A percentile compares a stretch with the other conserved stretches of the same genome.
Evolutionary conservation across 768 basidiomycete species (phyloP).

Genomic region (Paxillus ammoniavirescens): DNA sequence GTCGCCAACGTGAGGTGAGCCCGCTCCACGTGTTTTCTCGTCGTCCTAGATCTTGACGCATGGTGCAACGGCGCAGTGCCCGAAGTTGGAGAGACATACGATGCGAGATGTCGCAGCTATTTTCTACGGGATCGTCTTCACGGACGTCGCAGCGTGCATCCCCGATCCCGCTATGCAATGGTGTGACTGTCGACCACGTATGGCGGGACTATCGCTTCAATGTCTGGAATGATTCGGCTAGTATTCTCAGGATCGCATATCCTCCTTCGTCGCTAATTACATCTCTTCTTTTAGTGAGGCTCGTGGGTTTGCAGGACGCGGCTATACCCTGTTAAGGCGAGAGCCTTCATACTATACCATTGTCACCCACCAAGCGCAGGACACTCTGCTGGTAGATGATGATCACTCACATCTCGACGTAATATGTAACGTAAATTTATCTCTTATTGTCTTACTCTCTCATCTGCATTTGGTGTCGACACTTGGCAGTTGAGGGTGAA

Average conservation of each 20-base stretch:
- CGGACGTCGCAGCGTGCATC: slow-evolving; percentile 33
- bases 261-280: background rate
- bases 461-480: slow-evolving; percentile 6
- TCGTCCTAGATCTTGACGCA: slow-evolving; percentile 2
- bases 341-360: slow-evolving; percentile 27
- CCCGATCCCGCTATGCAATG: slow-evolving; percentile 41
- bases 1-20: slow-evolving; percentile 70
- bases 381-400: slow-evolving; percentile 30
- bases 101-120: slow-evolving; percentile 61
- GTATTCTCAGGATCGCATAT: slow-evolving; percentile 4
- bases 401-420: slow-evolving; percentile 18
- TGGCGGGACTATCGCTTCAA: slow-evolving; percentile 68
- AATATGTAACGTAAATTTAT: slow-evolving; percentile 31
- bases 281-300: slow-evolving; percentile 19
- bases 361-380: slow-evolving; percentile 26
- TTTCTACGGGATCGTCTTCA: slow-evolving; percentile 38
- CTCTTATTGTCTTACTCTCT: slow-evolving; percentile 17
- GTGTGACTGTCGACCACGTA: slow-evolving; percentile 61
- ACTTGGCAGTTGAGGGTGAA: slow-evolving; percentile 13
- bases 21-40: slow-evolving; percentile 2
- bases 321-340: slow-evolving; percentile 25
- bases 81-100: slow-evolving; percentile 64
- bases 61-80: slow-evolving; percentile 40
- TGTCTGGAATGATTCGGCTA: slow-evolving; percentile 55
- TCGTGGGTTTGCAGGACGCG: background rate